phyloP scores from a whole-genome alignment of 2,329 filamentous ascomycete genomes.

The Parascedosporium putredinis region DNA sequence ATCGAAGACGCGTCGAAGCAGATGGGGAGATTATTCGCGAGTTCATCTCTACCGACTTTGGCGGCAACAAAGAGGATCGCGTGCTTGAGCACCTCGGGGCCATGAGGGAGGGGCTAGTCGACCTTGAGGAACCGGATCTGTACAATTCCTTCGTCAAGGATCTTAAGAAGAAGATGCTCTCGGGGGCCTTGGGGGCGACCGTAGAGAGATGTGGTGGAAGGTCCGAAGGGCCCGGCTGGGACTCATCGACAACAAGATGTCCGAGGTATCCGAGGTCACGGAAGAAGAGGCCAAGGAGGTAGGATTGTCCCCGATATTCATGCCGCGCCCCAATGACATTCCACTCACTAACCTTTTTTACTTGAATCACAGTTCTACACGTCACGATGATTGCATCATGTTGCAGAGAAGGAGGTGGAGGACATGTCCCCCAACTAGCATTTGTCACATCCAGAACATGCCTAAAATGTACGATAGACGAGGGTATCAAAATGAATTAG shows the following conservation, averaged over 20 bases:
- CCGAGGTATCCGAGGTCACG: constrained; percentile 54
- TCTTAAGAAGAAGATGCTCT: constrained; percentile 63
- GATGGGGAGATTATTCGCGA: constrained; percentile 62
- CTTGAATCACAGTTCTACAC: constrained; percentile 11
- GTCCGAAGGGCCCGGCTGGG: constrained; percentile 59
- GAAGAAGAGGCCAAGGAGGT: constrained; percentile 62
- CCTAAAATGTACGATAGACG: constrained; percentile 23
- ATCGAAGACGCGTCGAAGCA: constrained; percentile 62
- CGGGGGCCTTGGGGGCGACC: constrained; percentile 64
- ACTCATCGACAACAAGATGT: constrained; percentile 55
- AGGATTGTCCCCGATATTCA: constrained; percentile 11
- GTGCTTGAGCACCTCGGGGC: constrained; percentile 67
- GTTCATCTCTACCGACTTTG: constrained; percentile 63
- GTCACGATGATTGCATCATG: constrained; percentile 32
- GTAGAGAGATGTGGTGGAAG: constrained; percentile 73
- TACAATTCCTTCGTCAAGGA: constrained; percentile 66
- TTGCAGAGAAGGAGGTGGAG: too few species aligned
- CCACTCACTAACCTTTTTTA: not conserved
- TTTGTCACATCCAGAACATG: constrained; percentile 3
- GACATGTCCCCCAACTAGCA: not conserved
- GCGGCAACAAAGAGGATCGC: constrained; percentile 62
- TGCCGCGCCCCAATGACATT: too few species aligned
- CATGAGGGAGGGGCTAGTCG: constrained; percentile 66
- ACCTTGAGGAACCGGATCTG: constrained; percentile 61
- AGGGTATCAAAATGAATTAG: not conserved